Evolutionary conservation across 2,329 filamentous ascomycete genomes (phyloP).

Genomic region (Colletotrichum tabaci): DNA sequence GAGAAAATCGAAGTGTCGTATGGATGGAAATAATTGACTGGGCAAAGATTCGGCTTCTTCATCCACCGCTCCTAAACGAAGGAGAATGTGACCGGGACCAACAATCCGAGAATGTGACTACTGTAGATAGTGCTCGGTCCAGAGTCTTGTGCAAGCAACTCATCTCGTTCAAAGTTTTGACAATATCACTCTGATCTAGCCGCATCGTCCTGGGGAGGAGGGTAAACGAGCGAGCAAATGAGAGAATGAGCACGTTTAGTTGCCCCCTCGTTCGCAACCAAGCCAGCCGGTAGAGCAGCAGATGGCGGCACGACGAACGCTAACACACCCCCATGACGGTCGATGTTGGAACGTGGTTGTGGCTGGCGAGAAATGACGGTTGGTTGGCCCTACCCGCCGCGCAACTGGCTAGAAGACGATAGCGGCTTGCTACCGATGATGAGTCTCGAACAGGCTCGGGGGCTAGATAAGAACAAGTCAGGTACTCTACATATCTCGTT

Average conservation of each 20-base stretch:
- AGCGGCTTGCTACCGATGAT: background rate
- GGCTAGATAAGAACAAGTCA: background rate
- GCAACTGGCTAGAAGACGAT: background rate
- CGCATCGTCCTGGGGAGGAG: background rate
- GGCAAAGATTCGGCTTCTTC: background rate
- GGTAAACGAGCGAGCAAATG: background rate
- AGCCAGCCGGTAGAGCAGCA: background rate
- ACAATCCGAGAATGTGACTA: background rate
- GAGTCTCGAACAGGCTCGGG: background rate
- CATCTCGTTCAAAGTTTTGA: background rate
- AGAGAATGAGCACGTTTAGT: constrained; percentile 13
- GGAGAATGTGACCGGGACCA: background rate
- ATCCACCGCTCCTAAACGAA: background rate
- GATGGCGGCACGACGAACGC: constrained; percentile 20
- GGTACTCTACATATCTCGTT: background rate
- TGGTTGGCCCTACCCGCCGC: constrained; percentile 30
- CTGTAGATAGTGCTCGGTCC: background rate
- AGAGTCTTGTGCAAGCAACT: background rate
- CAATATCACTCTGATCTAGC: background rate
- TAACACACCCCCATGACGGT: constrained; percentile 24
- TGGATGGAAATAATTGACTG: background rate
- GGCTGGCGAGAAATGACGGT: constrained; percentile 32
- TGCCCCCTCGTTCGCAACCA: background rate
- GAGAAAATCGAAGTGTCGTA: background rate
- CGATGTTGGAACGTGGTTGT: constrained; percentile 28